These are phyloP conservation scores for Marasmius tenuissimus DNA, from an alignment of 1,284 basidiomycete species.

Conservation along the genomic window DNA sequence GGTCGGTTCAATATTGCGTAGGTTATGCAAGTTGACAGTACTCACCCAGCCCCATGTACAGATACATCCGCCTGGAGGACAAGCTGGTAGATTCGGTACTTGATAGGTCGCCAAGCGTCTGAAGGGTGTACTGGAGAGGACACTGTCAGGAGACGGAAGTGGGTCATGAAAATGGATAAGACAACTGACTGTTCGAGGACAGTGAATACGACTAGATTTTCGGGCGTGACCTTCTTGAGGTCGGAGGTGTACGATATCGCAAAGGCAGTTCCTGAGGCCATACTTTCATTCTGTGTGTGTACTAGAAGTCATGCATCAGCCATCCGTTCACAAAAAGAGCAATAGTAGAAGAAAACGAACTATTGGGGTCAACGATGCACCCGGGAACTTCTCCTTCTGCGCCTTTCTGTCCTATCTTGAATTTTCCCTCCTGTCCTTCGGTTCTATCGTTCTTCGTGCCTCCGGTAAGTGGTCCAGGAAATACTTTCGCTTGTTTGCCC, in stretches of 20 bases:
- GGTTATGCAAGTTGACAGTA: background rate
- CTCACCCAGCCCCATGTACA: slow-evolving; percentile 28
- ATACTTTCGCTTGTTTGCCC: slow-evolving; percentile 5
- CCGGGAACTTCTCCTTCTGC: slow-evolving; percentile 25
- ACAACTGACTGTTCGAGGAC: slow-evolving; percentile 29
- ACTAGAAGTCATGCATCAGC: slow-evolving; percentile 24
- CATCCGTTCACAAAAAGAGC: background rate
- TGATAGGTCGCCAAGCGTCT: slow-evolving; percentile 42
- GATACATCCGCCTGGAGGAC: slow-evolving; percentile 46
- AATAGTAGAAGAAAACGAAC: slow-evolving; percentile 23
- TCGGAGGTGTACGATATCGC: slow-evolving; percentile 46
- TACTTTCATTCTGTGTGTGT: slow-evolving; percentile 41
- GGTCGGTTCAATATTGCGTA: background rate
- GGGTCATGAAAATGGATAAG: background rate
- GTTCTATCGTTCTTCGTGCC: background rate
- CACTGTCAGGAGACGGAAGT: background rate
- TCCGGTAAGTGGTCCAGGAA: slow-evolving; percentile 10
- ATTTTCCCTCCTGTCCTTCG: background rate
- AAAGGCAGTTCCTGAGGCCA: slow-evolving; percentile 45
- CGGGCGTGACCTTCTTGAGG: slow-evolving; percentile 26
- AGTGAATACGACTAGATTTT: slow-evolving; percentile 32
- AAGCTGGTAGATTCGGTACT: slow-evolving; percentile 48
- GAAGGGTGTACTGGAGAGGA: slow-evolving; percentile 42
- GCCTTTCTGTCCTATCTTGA: background rate
- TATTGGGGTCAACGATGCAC: slow-evolving; percentile 40